These are phyloP conservation scores for Coprinellus micaceus DNA, from an alignment of 768 basidiomycete genomes.

Conservation along the genomic window DNA sequence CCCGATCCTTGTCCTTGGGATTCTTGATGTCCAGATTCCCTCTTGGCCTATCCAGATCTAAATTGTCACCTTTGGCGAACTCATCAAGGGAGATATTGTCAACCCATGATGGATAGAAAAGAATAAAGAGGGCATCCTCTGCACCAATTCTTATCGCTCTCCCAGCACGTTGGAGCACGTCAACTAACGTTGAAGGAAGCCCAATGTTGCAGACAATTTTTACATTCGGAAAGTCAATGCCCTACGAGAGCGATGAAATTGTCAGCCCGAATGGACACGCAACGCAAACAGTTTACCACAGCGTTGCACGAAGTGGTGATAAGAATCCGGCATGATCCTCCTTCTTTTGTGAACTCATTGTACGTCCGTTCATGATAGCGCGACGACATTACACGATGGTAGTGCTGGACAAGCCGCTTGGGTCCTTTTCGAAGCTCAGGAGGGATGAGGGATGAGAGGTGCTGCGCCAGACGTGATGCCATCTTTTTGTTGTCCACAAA, in stretches of 20 bases:
- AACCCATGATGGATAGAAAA: constrained; percentile 19
- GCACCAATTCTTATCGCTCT: constrained; percentile 7
- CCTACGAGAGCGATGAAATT: constrained; percentile 9
- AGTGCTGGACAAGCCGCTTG: constrained; percentile 21
- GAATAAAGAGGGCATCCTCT: constrained; percentile 13
- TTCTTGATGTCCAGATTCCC: background rate
- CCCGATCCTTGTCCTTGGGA: constrained; percentile 9
- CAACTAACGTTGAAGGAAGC: constrained; percentile 6
- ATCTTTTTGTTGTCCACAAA: constrained; percentile 12
- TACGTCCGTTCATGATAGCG: constrained; percentile 21
- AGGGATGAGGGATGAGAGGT: constrained; percentile 15
- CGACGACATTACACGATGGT: constrained; percentile 26
- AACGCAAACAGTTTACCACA: background rate
- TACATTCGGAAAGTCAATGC: constrained; percentile 17
- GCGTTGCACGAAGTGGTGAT: constrained; percentile 14
- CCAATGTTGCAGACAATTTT: constrained; percentile 19
- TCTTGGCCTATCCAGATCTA: constrained; percentile 9
- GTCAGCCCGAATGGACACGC: background rate
- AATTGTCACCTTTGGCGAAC: background rate
- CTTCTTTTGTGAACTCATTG: constrained; percentile 10
- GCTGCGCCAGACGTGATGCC: background rate
- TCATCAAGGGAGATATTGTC: background rate
- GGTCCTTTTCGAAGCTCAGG: background rate
- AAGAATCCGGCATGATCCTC: constrained; percentile 15
- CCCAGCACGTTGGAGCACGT: constrained; percentile 17